These are phyloP conservation scores for Wallacemonas sp. DNA, from an alignment of 208 protist genomes.

Conservation along the genomic window DNA sequence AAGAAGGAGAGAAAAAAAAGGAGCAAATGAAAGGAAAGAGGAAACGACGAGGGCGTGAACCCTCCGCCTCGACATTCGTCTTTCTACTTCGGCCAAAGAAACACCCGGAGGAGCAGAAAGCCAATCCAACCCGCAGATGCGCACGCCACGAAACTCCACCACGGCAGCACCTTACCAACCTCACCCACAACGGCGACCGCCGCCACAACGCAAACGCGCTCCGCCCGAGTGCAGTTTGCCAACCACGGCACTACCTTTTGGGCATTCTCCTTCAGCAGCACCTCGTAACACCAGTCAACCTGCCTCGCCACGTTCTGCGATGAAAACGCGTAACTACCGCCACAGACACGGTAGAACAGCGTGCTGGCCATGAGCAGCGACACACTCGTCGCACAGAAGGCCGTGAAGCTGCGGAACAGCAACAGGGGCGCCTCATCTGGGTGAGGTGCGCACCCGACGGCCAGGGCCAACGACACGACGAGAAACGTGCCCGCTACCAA, in stretches of 20 bases:
- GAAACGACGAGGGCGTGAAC: background rate
- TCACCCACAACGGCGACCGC: slow-evolving; percentile 17
- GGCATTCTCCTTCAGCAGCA: slow-evolving; percentile 8
- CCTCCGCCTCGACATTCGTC: background rate
- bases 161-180: slow-evolving; percentile 25
- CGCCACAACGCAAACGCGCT: slow-evolving; percentile 17
- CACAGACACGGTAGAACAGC: slow-evolving; percentile 21
- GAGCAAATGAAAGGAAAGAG: background rate
- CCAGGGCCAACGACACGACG: slow-evolving; percentile 24
- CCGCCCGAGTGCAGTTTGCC: slow-evolving; percentile 3
- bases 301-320: slow-evolving; percentile 8
- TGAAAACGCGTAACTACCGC: slow-evolving; percentile 20
- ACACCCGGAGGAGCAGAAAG: background rate
- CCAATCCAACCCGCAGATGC: background rate
- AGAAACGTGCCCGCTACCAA: background rate
- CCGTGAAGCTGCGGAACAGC: slow-evolving; percentile 29
- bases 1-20: slow-evolving; percentile 10
- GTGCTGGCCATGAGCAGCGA: slow-evolving; percentile 23
- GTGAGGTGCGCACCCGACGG: background rate
- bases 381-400: slow-evolving; percentile 17
- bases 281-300: slow-evolving; percentile 33
- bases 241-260: slow-evolving; percentile 4
- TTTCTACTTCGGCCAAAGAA: background rate
- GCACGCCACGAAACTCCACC: slow-evolving; percentile 13
- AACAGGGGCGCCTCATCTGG: background rate